A percentile compares a stretch with the other conserved stretches of the same genome.
phyloP scores from a whole-genome alignment of 2,329 filamentous ascomycete species.

The Beauveria scarabaeidicola region DNA sequence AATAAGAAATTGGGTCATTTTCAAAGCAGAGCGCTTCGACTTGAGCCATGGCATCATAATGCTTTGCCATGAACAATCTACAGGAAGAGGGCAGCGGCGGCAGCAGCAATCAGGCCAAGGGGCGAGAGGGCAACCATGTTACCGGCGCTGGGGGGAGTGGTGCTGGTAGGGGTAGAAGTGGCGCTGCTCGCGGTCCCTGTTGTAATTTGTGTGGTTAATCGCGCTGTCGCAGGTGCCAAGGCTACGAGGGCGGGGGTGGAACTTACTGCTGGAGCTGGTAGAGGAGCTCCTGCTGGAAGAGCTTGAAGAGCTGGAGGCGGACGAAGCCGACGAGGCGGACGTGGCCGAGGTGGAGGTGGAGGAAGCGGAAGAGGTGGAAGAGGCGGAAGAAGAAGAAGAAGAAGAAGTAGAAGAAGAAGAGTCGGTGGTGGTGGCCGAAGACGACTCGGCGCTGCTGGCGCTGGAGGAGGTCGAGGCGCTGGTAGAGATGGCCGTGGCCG shows the following conservation, averaged over 20 bases:
- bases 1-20: not conserved
- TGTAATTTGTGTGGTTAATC: not conserved
- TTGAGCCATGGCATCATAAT: not conserved
- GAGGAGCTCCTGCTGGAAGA: not conserved
- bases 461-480: not conserved
- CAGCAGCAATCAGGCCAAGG: conserved; percentile 1
- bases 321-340: not conserved
- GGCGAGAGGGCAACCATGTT: conserved; percentile 3
- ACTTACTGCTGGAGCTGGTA: not conserved
- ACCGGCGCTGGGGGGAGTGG: conserved; percentile 2
- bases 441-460: not conserved
- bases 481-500: not conserved
- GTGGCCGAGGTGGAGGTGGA: not conserved
- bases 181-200: not conserved
- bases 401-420: not conserved
- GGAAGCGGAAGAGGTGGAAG: not conserved
- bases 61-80: not conserved
- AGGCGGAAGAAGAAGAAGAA: not conserved
- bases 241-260: too few species aligned
- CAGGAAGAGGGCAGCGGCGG: conserved; percentile 6
- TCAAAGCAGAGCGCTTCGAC: not conserved
- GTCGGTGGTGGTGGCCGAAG: not conserved
- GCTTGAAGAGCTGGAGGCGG: not conserved
- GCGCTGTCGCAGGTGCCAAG: too few species aligned
- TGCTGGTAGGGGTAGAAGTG: not conserved